A percentile compares a stretch with the other conserved stretches of the same genome.
These are phyloP conservation scores for Oryza coarctata DNA, from an alignment of 176 grass and related monocot genomes.

Conservation along the genomic window DNA sequence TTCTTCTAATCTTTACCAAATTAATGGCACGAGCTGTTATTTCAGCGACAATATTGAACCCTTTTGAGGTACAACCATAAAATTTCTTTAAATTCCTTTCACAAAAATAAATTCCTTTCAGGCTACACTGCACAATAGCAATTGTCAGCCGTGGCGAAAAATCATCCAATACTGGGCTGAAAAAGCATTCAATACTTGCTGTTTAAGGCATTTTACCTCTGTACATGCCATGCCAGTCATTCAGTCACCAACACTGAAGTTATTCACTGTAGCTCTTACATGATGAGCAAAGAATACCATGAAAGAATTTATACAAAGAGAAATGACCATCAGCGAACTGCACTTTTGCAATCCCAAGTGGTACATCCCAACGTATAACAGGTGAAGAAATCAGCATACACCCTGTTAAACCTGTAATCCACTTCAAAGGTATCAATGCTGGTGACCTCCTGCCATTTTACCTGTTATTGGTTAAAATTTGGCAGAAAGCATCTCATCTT, in stretches of 20 bases:
- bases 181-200: not conserved
- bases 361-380: not conserved
- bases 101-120: not conserved
- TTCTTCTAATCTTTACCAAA: not conserved
- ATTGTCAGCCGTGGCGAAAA: not conserved
- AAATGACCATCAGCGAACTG: conserved; percentile 15
- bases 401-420: not conserved
- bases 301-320: conserved; percentile 27
- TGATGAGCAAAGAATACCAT: conserved; percentile 17
- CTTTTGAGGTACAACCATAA: not conserved
- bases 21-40: not conserved
- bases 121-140: not conserved
- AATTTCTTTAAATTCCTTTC: not conserved
- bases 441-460: not conserved
- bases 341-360: conserved; percentile 37
- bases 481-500: not conserved
- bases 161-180: too few relatives aligned
- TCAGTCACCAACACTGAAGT: not conserved
- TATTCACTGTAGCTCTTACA: conserved; percentile 32
- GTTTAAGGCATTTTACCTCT: conserved; percentile 22
- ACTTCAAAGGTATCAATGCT: conserved; percentile 7
- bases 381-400: not conserved
- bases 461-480: not conserved
- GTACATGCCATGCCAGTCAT: conserved; percentile 7
- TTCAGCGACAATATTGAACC: not conserved